Evolutionary conservation across 345 rosid genomes (phyloP), one percentile per base, ranked within the genome.

Genomic region (Anastatica hierochuntica): DNA sequence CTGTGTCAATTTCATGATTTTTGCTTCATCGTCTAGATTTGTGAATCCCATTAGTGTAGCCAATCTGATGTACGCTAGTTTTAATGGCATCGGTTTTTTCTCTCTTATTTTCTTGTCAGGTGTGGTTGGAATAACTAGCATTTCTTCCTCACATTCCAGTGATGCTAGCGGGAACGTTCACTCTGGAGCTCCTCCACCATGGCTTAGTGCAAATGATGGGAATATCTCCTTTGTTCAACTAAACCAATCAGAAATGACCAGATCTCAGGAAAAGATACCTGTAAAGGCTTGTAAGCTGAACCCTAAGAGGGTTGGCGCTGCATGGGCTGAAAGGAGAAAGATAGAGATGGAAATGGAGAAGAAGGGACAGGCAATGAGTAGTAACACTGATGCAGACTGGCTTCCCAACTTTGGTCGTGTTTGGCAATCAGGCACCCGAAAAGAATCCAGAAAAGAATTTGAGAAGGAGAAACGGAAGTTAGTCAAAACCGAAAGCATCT

Each of bases 391-490:
- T 62, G 53, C 81, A 50, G 67, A 75, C 73, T 92, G 97, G 95
- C 97, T 88, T 69, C 97, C 97, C 27, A 77, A 85, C 60, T 88
- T 92, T 67, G 97, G 97, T 60, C 79, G 97, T 57, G 97, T 94
- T 62, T 94, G 99, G 97, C 92, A 92, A 64, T 82, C 90, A 43
- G 97, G 95, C 52, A 79, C 81, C 59, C 67, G 95, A 36, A 94
- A 74, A 69, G 94, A 85, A 71, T 88, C 95, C 17, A 76, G 90
- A 62, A 88, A 82, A 74, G 89, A 94, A 69, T 88, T 81, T 72
- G 89, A 85, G 66, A 71, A 46, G 67, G 84, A 88, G 70, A 83
- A 83, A 51, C 74, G 62, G 48, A 80, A 80, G 50, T 61, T 69
- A 37, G 67, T 74, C 21, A 64, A 72, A 61, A 71, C 60, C 17